A percentile compares a stretch with the other conserved stretches of the same genome.
Conservation (phyloP, 1,284 basidiomycete species). For the Gyrodon tennesseensis region DNA sequence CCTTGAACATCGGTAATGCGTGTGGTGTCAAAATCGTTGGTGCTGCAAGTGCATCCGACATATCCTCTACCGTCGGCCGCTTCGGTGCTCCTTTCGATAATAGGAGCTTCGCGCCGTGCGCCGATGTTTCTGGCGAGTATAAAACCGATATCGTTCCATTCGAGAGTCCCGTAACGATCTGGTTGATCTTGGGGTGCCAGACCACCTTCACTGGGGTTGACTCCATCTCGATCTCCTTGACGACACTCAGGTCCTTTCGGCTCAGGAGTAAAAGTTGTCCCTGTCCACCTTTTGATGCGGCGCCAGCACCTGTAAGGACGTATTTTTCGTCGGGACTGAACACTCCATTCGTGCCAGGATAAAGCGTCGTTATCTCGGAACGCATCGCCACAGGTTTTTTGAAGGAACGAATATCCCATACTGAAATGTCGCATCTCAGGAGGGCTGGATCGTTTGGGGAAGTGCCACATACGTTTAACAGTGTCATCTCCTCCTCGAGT, state of each 20-base stretch:
- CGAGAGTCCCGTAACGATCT: slow-evolving; percentile 88
- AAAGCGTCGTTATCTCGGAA: slow-evolving; percentile 69
- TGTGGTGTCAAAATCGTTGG: slow-evolving; percentile 89
- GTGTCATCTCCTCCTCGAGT: slow-evolving; percentile 93
- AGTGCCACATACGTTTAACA: slow-evolving; percentile 75
- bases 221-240: slow-evolving; percentile 63
- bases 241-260: slow-evolving; percentile 67
- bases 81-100: slow-evolving; percentile 73
- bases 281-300: slow-evolving; percentile 61
- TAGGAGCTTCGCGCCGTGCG: slow-evolving; percentile 89
- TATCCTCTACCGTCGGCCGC: slow-evolving; percentile 76
- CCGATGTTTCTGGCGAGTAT: slow-evolving; percentile 84
- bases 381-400: slow-evolving; percentile 79
- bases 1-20: slow-evolving; percentile 84
- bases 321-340: slow-evolving; percentile 92
- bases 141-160: slow-evolving; percentile 85
- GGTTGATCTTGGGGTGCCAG: slow-evolving; percentile 98
- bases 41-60: slow-evolving; percentile 78
- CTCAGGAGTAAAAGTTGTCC: slow-evolving; percentile 76
- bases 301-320: slow-evolving; percentile 79
- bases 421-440: slow-evolving; percentile 47
- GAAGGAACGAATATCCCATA: slow-evolving; percentile 92
- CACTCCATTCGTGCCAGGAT: slow-evolving; percentile 87
- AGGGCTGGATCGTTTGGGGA: neutral
- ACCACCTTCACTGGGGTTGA: slow-evolving; percentile 82